Base-by-base conservation (phyloP, 768 basidiomycete genomes). In the Amanita subjunquillea region DNA sequence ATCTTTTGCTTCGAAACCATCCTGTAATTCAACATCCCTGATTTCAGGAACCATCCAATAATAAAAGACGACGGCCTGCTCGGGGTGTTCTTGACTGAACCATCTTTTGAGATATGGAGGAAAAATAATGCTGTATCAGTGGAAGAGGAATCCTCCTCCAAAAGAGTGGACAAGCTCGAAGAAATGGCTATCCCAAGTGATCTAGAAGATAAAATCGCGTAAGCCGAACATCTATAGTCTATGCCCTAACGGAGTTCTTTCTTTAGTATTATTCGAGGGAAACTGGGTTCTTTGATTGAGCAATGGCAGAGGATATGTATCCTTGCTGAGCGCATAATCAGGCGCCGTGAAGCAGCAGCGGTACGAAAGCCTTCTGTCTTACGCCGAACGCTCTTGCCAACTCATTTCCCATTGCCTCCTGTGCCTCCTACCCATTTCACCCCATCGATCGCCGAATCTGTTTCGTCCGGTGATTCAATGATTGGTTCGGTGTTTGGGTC, bases 171-270 rank as follows among this genome's bases (percentile, higher is more conserved):
- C 58, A 74, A 78, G 45, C 71, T 85, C 13, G 91, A 95, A 62
- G 91, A 96, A 67, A 91, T 94, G 88, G 73, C 81, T 9, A 91
- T 97, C 50, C 95, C 95, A 3, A 83, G 87, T 54, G 92, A 97
- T 67, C 73, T 97, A 6, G 91, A 93, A 55, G 87, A 93, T 46
- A 95, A 94, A 63, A 79, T 97, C 52, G 74, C 76, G 86, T 87
- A 69, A 54, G 78, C 58, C 45, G 13, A 48, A 17, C 23, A 43
- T 41, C 30, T 32, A 27, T 25, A 53, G 55, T 34, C 9, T 43
- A 50, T 43, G 30, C 51, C 17, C 44, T 44, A 43, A 7, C 32
- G 53, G 25, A 42, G 22, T 23, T 52, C 56, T 55, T 37, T 57
- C 45, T 54, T 48, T 63, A 93, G 91, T 32, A 70, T 79, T 39